Evolutionary conservation across 176 grass and related monocot species (phyloP).

Genomic region (Luzula sylvatica): DNA sequence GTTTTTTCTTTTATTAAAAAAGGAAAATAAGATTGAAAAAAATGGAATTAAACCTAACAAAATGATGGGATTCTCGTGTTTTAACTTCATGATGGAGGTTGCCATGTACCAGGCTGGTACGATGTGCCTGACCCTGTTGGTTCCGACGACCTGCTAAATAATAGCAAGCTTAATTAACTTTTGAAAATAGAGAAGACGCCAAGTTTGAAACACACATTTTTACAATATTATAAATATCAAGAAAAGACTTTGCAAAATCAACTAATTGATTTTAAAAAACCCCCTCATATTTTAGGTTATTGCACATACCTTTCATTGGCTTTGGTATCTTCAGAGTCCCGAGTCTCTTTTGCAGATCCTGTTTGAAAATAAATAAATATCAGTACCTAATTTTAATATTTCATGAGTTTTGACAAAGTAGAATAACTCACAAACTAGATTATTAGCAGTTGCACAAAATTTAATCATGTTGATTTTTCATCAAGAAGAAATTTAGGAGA

Average conservation of each 20-base stretch:
- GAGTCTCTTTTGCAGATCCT: neutral
- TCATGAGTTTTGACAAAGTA: too few species aligned
- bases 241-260: neutral
- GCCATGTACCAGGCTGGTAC: slow-evolving; percentile 38
- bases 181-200: neutral
- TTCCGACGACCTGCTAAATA: slow-evolving; percentile 19
- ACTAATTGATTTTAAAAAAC: too few species aligned
- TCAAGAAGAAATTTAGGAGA: neutral
- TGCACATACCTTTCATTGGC: slow-evolving; percentile 18
- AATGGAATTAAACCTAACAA: too few species aligned
- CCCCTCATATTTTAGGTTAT: too few species aligned
- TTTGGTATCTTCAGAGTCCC: slow-evolving; percentile 10
- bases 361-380: neutral
- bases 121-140: slow-evolving; percentile 29
- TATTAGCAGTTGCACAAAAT: neutral
- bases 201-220: neutral
- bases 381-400: neutral
- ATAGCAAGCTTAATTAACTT: neutral
- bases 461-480: too few species aligned
- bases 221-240: neutral
- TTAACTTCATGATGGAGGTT: slow-evolving; percentile 32
- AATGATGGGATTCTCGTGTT: neutral
- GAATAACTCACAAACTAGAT: too few species aligned
- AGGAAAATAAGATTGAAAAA: neutral
- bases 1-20: too few species aligned